A percentile compares a stretch with the other conserved stretches of the same genome.
phyloP scores from a whole-genome alignment of 805 yeast species.

The Kodamaea hsintzibuensis region DNA sequence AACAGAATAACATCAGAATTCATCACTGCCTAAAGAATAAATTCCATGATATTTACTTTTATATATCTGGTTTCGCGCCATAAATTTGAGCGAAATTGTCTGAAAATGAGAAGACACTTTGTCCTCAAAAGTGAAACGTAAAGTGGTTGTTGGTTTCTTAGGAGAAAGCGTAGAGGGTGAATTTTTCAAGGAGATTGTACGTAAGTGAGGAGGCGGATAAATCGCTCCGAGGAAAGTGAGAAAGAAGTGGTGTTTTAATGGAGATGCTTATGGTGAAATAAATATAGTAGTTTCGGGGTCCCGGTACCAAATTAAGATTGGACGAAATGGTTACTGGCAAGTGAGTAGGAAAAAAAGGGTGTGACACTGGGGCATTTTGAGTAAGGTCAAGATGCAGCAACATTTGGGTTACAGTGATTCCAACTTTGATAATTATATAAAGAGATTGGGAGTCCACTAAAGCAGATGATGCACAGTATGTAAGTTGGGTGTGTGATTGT shows the following conservation, averaged over 20 bases:
- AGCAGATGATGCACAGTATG: too few species aligned
- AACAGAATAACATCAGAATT: not conserved
- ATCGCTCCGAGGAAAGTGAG: not conserved
- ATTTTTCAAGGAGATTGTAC: not conserved
- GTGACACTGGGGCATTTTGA: not conserved
- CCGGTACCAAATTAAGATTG: not conserved
- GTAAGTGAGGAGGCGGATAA: not conserved
- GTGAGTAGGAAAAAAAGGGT: not conserved
- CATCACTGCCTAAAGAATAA: slow-evolving; percentile 1
- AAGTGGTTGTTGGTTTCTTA: not conserved
- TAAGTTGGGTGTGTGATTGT: too few species aligned
- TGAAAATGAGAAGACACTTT: not conserved
- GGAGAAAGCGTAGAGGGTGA: not conserved
- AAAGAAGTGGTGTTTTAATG: too few species aligned
- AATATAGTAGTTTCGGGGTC: not conserved
- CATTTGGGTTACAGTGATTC: not conserved
- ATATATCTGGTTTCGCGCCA: not conserved
- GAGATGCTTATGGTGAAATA: too few species aligned
- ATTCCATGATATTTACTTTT: slow-evolving; percentile 1
- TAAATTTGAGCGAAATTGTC: not conserved
- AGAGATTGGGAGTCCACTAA: not conserved
- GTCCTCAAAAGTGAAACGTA: not conserved
- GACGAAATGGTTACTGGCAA: not conserved
- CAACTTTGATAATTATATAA: not conserved
- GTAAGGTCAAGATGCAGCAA: not conserved